Evolutionary conservation across 164 flowering plant genomes (phyloP).

Genomic region (Magnolia sinica): DNA sequence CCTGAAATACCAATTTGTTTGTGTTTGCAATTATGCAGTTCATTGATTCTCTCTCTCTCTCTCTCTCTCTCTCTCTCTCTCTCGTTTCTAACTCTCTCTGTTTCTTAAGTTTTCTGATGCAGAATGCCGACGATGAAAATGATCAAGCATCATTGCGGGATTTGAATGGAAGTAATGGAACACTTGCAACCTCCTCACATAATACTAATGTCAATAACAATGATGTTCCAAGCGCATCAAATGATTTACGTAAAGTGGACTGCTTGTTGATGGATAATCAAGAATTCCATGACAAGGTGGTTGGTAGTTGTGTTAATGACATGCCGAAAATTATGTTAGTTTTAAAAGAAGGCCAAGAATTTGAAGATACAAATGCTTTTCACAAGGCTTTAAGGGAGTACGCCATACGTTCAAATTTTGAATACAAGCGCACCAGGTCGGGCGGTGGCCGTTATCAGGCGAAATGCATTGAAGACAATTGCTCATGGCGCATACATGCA

Average conservation of each 20-base stretch:
- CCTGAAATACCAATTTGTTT: too few relatives aligned
- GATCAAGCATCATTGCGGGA: not conserved
- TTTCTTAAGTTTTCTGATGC: not conserved
- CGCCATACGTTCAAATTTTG: not conserved
- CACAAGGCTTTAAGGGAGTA: not conserved
- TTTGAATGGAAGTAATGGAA: not conserved
- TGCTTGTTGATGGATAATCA: too few relatives aligned
- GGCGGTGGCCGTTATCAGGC: not conserved
- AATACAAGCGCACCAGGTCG: not conserved
- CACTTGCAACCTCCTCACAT: not conserved
- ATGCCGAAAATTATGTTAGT: not conserved
- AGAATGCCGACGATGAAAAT: not conserved
- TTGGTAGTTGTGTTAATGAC: not conserved
- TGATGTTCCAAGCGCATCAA: not conserved
- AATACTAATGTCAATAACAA: not conserved
- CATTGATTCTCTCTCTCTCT: not conserved
- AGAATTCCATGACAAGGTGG: too few relatives aligned
- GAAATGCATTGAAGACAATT: not conserved
- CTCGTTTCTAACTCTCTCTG: too few relatives aligned
- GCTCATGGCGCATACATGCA: conserved; percentile 5
- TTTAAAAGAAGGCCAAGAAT: not conserved
- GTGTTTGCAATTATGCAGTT: too few relatives aligned
- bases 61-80: too few relatives aligned
- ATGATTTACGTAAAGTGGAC: not conserved
- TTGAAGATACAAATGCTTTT: not conserved